Evolutionary conservation across 306 rosid species (phyloP).

Genomic region (Delonix regia): DNA sequence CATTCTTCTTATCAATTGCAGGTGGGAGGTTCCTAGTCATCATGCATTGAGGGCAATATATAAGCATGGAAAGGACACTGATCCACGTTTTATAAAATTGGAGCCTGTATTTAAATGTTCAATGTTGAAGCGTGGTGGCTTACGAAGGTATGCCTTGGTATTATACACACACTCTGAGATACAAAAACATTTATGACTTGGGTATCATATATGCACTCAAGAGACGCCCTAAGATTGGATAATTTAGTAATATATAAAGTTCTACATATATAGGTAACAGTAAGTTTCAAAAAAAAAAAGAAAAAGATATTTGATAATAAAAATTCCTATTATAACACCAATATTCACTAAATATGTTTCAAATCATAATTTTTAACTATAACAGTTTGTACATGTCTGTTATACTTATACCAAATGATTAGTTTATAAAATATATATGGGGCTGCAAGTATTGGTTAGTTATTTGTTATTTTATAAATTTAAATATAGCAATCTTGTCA

Average conservation of each 20-base stretch:
- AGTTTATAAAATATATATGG: too few species aligned
- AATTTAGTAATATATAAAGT: not conserved
- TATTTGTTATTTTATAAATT: not conserved
- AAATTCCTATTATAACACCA: not conserved
- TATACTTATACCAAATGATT: too few species aligned
- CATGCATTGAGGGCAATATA: conserved; percentile 58
- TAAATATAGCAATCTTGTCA: not conserved
- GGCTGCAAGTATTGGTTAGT: too few species aligned
- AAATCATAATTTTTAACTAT: not conserved
- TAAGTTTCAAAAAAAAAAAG: not conserved
- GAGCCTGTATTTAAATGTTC: conserved; percentile 85
- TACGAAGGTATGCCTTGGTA: conserved; percentile 62
- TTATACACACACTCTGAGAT: too few species aligned
- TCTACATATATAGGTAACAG: not conserved
- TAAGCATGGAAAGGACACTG: conserved; percentile 61
- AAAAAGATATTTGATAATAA: not conserved
- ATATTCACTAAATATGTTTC: not conserved
- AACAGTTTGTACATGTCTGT: too few species aligned
- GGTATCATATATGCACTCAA: not conserved
- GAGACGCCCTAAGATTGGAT: not conserved
- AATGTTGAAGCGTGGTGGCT: conserved; percentile 60
- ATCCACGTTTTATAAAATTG: conserved; percentile 89
- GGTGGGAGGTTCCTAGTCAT: conserved; percentile 98
- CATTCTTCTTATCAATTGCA: conserved; percentile 47
- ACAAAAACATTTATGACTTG: not conserved